Conservation (phyloP, 805 yeast species). For the Spathaspora hagerdaliae region DNA sequence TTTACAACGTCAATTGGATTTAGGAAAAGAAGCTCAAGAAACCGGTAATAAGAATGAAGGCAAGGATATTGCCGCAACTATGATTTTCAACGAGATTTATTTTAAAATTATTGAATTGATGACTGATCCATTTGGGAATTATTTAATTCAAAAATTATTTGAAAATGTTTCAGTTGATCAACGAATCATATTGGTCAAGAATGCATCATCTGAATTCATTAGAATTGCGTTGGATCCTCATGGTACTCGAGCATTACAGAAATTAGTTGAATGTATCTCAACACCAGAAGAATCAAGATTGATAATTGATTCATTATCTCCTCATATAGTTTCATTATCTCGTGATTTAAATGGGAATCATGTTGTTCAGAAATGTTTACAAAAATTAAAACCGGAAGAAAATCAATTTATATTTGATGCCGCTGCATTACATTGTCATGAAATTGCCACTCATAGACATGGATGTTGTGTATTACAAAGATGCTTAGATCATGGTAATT, state of each 20-base stretch:
- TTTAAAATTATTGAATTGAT: slow-evolving; percentile 79
- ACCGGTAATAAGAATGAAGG: slow-evolving; percentile 9
- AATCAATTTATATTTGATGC: slow-evolving; percentile 89
- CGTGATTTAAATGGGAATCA: slow-evolving; percentile 95
- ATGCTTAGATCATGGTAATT: slow-evolving; percentile 85
- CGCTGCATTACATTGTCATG: slow-evolving; percentile 65
- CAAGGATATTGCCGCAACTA: slow-evolving; percentile 55
- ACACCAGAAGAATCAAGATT: slow-evolving; percentile 69
- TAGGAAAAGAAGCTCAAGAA: slow-evolving; percentile 34
- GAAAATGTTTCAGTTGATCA: slow-evolving; percentile 72
- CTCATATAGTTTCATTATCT: slow-evolving; percentile 74
- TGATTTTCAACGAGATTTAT: slow-evolving; percentile 78
- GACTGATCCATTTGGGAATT: slow-evolving; percentile 98
- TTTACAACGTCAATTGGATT: slow-evolving; percentile 80
- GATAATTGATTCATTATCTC: slow-evolving; percentile 54
- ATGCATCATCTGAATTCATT: slow-evolving; percentile 70
- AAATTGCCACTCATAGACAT: slow-evolving; percentile 91
- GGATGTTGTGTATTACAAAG: slow-evolving; percentile 97
- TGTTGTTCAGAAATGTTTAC: slow-evolving; percentile 89
- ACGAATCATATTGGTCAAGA: slow-evolving; percentile 62
- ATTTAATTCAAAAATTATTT: slow-evolving; percentile 83
- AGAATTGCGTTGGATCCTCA: slow-evolving; percentile 88
- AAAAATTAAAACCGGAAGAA: slow-evolving; percentile 60
- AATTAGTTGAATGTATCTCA: slow-evolving; percentile 76
- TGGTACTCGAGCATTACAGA: slow-evolving; percentile 94